phyloP scores from a whole-genome alignment of 2,329 filamentous ascomycete genomes.

The Dactylellina parvicollis region DNA sequence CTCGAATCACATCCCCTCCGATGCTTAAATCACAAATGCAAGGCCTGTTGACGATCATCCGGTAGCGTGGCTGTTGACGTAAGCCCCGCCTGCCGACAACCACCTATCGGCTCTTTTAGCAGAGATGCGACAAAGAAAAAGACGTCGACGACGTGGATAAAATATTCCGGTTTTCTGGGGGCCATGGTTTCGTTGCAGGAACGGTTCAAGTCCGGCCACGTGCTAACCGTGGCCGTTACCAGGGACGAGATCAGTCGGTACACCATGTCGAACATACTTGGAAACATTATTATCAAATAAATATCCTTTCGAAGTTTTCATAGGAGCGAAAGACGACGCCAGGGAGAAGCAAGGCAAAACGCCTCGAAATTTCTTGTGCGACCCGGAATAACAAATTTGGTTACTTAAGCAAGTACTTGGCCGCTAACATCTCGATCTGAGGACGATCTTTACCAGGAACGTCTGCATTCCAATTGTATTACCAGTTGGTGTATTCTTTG shows the following conservation, averaged over 20 bases:
- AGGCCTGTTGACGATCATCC: not conserved
- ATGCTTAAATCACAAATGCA: not conserved
- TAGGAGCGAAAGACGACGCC: not conserved
- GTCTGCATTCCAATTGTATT: not conserved
- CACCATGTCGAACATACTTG: no score
- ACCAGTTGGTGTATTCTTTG: no score
- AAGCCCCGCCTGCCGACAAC: not conserved
- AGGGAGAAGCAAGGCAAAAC: no score
- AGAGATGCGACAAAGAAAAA: not conserved
- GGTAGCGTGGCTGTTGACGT: not conserved
- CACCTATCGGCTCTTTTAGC: no score
- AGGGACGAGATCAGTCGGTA: no score
- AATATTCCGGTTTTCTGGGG: no score
- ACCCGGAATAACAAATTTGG: no score
- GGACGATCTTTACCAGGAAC: not conserved
- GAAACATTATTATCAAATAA: not conserved
- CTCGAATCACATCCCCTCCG: no score
- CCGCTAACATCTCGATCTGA: not conserved
- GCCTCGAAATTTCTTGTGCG: not conserved
- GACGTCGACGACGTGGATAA: no score
- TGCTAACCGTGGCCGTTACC: no score
- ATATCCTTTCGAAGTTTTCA: not conserved
- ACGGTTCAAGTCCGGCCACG: no score
- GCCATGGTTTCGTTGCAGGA: no score
- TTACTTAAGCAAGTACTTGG: not conserved